phyloP scores from a whole-genome alignment of 352 stramenopile genomes.

The Phytopythium boreale region DNA sequence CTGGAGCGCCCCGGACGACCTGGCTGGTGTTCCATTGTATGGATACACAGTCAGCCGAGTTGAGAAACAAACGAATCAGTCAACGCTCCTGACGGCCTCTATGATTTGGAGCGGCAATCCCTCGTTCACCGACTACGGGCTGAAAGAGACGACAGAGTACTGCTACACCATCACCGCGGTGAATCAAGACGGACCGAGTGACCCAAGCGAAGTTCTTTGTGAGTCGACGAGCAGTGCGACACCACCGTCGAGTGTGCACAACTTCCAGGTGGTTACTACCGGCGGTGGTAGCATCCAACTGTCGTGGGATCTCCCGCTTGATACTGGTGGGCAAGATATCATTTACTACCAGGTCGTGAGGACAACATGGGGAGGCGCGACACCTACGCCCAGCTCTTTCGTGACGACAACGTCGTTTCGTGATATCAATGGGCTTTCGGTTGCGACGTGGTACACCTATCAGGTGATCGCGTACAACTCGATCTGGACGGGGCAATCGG shows the following conservation, averaged over 20 bases:
- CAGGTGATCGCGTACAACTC: slow-evolving; percentile 46
- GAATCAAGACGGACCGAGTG: slow-evolving; percentile 45
- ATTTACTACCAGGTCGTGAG: slow-evolving; percentile 39
- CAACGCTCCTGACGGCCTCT: slow-evolving; percentile 1
- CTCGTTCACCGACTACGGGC: slow-evolving; percentile 38
- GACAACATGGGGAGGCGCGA: slow-evolving; percentile 8
- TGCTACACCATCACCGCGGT: slow-evolving; percentile 36
- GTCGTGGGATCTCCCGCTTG: slow-evolving; percentile 36
- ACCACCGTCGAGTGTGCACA: slow-evolving; percentile 18
- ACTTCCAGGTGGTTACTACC: slow-evolving; percentile 5
- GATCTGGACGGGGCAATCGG: slow-evolving; percentile 14
- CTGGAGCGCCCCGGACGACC: slow-evolving; percentile 42
- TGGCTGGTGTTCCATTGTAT: slow-evolving; percentile 40
- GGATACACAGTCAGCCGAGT: slow-evolving; percentile 35
- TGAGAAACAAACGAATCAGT: slow-evolving; percentile 1
- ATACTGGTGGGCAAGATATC: slow-evolving; percentile 43
- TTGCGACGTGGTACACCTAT: slow-evolving; percentile 34
- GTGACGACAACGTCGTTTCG: slow-evolving; percentile 16
- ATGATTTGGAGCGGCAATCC: slow-evolving; percentile 10
- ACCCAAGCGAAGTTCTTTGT: slow-evolving; percentile 20
- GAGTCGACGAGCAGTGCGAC: slow-evolving; percentile 18
- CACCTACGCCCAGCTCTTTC: slow-evolving; percentile 12
- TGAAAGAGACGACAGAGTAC: slow-evolving; percentile 40
- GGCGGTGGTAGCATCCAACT: slow-evolving; percentile 33
- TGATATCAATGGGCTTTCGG: slow-evolving; percentile 28